Evolutionary conservation across 1,284 basidiomycete species (phyloP), one percentile per base, ranked within the genome.

Genomic region (Fomitopsis betulina): DNA sequence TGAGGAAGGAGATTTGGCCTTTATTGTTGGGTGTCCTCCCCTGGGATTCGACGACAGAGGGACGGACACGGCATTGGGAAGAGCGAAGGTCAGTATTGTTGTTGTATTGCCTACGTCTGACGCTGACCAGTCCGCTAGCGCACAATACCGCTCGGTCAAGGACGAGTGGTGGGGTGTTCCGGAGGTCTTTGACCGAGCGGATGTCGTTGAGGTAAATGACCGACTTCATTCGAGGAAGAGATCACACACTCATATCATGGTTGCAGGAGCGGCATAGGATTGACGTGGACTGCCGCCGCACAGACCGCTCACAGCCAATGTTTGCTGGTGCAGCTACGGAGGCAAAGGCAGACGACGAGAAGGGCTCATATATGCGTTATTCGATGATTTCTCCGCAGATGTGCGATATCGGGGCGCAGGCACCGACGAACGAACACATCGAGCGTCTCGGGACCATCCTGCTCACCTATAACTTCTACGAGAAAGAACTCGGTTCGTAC

Each of bases 231-330:
- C 49, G 53, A 6, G 21, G 39, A 25, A 35, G 32, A 23, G 58
- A 52, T 23, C 19, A 15, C 17, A 9, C 9, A 57, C 33, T 37
- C 40, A 21, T 33, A 6, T 10, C 21, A 25, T 49, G 45, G 12
- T 32, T 10, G 13, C 40, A 86, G 81, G 91, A 96, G 72, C 84
- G 89, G 38, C 93, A 94, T 75, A 85, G 93, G 19, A 93, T 94
- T 63, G 89, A 97, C 68, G 96, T 99, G 54, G 97, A 99, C 70
- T 98, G 96, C 68, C 86, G 96, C 54, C 84, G 97, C 13, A 98
- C 97, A n/a, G 97, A 99, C 72, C 84, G 96, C 17, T 90, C 83
- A 17, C 94, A 98, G 62, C 85, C 92, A 0, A 78, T 97, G 53
- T 99, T 97, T 67, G 81, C 87, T 0, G 80, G 82, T 74, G 23